Conservation (phyloP, 202 grass and related monocot species). For the Panicum hallii region DNA sequence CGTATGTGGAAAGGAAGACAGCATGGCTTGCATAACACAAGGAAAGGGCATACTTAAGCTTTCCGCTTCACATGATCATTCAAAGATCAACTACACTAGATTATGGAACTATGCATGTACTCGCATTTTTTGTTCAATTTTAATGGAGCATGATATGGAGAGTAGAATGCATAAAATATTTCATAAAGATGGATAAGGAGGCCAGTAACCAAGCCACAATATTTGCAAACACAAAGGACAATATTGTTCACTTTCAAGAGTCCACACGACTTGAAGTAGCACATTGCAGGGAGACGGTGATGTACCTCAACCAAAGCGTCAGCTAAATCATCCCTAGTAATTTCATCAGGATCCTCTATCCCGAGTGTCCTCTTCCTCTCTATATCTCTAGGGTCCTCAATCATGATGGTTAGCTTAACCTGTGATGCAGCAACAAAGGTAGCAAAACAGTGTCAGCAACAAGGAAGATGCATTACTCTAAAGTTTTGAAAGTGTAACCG, state of each 20-base stretch:
- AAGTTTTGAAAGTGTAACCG: neutral
- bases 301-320: conserved; percentile 88
- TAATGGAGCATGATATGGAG: neutral
- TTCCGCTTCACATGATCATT: neutral
- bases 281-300: neutral
- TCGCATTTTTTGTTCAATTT: neutral
- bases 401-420: conserved; percentile 96
- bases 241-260: neutral
- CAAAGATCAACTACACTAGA: conserved; percentile 2
- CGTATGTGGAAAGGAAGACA: neutral
- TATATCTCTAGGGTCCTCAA: conserved; percentile 96
- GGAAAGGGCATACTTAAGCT: neutral
- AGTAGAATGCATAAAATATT: conserved; percentile 1
- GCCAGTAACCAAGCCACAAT: neutral
- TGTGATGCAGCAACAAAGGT: conserved; percentile 47
- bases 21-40: neutral
- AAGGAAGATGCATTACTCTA: neutral
- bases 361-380: conserved; percentile 87
- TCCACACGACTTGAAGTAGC: neutral
- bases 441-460: conserved; percentile 30
- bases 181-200: conserved; percentile 6
- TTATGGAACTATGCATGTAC: neutral
- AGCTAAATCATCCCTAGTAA: conserved; percentile 86
- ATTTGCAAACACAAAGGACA: neutral
- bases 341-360: conserved; percentile 85